Conservation (phyloP, 306 rosid species). For the Begonia fuchsioides region DNA sequence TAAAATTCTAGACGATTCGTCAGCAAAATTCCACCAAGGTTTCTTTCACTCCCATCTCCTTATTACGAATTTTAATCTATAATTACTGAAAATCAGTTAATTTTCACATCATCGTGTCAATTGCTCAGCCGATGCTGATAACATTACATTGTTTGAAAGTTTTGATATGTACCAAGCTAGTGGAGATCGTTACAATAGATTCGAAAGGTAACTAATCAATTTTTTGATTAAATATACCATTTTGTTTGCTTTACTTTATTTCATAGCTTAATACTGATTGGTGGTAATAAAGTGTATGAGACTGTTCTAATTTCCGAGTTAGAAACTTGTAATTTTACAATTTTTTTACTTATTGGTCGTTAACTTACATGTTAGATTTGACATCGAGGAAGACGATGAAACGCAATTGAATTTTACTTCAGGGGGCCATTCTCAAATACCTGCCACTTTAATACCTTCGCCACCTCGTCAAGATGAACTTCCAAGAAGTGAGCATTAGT, state of each 20-base stretch:
- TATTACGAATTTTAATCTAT: constrained; percentile 5
- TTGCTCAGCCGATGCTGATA: constrained; percentile 45
- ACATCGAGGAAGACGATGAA: constrained; percentile 52
- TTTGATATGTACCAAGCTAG: constrained; percentile 32
- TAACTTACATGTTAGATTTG: constrained; percentile 41
- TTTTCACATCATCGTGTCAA: too few species aligned
- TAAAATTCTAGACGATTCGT: constrained; percentile 24
- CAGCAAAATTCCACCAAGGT: constrained; percentile 58
- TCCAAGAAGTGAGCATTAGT: constrained; percentile 19
- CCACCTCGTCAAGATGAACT: constrained; percentile 38
- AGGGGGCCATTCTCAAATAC: constrained; percentile 31
- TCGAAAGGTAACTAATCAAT: constrained; percentile 42
- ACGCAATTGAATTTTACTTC: constrained; percentile 29
- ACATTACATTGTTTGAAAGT: constrained; percentile 44
- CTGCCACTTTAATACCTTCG: constrained; percentile 24
- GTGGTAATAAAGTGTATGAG: too few species aligned
- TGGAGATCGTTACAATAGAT: constrained; percentile 24
- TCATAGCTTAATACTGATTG: too few species aligned
- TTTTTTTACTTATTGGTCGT: too few species aligned
- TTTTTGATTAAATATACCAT: too few species aligned
- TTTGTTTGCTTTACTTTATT: too few species aligned
- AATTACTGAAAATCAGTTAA: neutral
- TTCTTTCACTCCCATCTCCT: constrained; percentile 10
- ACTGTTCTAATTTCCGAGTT: too few species aligned
- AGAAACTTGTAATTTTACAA: too few species aligned